These are phyloP conservation scores for Fagopyrum tataricum DNA, from an alignment of 148 eudicot genomes.

Conservation along the genomic window DNA sequence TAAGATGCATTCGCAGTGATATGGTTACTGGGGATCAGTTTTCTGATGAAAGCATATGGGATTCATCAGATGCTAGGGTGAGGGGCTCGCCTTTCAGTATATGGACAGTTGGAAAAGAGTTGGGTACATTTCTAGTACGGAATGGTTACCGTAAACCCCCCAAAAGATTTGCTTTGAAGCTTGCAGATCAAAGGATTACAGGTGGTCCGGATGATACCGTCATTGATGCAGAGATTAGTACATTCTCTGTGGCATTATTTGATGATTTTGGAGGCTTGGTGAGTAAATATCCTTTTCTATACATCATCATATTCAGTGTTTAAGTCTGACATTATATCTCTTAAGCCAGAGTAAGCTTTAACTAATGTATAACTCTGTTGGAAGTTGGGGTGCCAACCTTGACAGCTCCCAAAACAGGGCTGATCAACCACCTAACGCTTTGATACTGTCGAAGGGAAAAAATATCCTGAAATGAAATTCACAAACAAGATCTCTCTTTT, in stretches of 20 bases:
- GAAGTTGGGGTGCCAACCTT: not conserved
- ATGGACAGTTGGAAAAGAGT: conserved; percentile 75
- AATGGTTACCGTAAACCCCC: conserved; percentile 85
- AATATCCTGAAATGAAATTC: not conserved
- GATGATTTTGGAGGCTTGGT: conserved; percentile 99
- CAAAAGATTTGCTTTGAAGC: conserved; percentile 76
- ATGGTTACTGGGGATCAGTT: conserved; percentile 84
- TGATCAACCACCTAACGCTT: not conserved
- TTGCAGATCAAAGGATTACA: conserved; percentile 48
- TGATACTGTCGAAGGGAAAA: not conserved
- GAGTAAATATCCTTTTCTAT: conserved; percentile 17
- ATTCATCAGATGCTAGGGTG: conserved; percentile 55
- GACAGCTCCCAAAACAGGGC: not conserved
- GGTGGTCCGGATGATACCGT: conserved; percentile 73
- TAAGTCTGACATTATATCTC: not conserved
- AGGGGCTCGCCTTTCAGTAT: conserved; percentile 62
- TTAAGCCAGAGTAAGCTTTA: not conserved
- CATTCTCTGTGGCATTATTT: conserved; percentile 91
- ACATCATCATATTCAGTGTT: not conserved
- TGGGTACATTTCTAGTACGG: conserved; percentile 74
- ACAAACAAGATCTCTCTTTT: not conserved
- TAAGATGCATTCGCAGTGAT: conserved; percentile 87
- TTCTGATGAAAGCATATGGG: conserved; percentile 84
- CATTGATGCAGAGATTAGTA: conserved; percentile 73
- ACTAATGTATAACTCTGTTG: not conserved